phyloP scores from a whole-genome alignment of 371 early-diverging fungal genomes.

The Mucor sp. region DNA sequence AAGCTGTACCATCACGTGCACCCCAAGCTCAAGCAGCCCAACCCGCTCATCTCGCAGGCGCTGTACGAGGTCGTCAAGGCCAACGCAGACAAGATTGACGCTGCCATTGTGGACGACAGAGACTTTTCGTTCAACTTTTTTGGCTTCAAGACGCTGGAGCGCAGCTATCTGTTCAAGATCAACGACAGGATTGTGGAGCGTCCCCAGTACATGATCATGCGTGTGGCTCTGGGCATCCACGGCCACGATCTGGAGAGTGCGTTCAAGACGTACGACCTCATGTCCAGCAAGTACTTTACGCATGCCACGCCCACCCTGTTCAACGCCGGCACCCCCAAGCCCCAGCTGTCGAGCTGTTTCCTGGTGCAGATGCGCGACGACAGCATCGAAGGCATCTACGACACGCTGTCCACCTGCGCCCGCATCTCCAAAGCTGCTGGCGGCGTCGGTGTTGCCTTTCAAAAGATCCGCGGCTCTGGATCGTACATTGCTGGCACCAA shows the following conservation, averaged over 20 bases:
- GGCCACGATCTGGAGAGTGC: conserved; percentile 91
- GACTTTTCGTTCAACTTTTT: conserved; percentile 98
- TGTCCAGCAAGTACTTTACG: conserved; percentile 96
- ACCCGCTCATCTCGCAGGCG: conserved; percentile 87
- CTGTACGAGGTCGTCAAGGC: conserved; percentile 75
- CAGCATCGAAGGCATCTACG: conserved; percentile 98
- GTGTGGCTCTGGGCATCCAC: conserved; percentile 98
- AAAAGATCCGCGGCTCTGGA: conserved; percentile 94
- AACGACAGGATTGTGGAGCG: conserved; percentile 88
- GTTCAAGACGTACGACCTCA: conserved; percentile 95
- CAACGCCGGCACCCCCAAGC: conserved; percentile 96
- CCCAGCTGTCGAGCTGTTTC: conserved; percentile 98
- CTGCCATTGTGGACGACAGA: conserved; percentile 92
- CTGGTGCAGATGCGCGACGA: conserved; percentile 96
- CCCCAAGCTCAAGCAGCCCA: conserved; percentile 84
- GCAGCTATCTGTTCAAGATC: conserved; percentile 93
- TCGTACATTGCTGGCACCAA: conserved; percentile 98
- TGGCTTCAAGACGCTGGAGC: conserved; percentile 98
- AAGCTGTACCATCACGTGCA: conserved; percentile 87
- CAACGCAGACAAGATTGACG: conserved; percentile 85
- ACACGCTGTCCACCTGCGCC: conserved; percentile 96
- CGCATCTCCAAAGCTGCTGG: conserved; percentile 99
- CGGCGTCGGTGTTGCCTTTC: conserved; percentile 97
- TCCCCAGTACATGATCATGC: conserved; percentile 99
- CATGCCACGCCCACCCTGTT: conserved; percentile 99